These are phyloP conservation scores for Cadophora gregata DNA, from an alignment of 2,329 filamentous ascomycete genomes.

Conservation along the genomic window DNA sequence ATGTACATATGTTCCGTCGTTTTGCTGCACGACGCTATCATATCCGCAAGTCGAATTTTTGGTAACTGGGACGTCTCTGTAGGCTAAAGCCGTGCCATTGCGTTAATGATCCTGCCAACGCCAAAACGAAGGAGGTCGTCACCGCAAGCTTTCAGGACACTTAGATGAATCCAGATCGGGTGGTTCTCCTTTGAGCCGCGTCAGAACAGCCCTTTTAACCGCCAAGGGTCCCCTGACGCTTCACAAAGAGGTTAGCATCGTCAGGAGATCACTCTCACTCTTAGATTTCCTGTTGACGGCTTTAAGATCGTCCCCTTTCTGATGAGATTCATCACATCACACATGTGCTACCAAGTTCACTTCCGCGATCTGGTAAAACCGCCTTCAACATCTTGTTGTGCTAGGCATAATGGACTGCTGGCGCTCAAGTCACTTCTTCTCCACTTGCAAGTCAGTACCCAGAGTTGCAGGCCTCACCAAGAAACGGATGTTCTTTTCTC, in stretches of 20 bases:
- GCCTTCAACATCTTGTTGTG: neutral
- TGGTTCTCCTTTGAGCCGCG: neutral
- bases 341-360: neutral
- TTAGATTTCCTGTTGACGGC: neutral
- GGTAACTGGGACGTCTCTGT: conserved; percentile 25
- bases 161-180: neutral
- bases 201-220: neutral
- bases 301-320: neutral
- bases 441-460: neutral
- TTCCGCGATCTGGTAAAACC: neutral
- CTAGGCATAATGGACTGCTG: too few species aligned
- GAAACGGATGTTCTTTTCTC: conserved; percentile 16
- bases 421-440: neutral
- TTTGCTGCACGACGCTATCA: conserved; percentile 33
- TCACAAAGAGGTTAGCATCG: neutral
- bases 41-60: conserved; percentile 25
- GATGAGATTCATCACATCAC: neutral
- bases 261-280: neutral
- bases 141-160: conserved; percentile 1
- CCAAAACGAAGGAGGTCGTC: neutral
- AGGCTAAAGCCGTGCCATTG: conserved; percentile 24
- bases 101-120: neutral
- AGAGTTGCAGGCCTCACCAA: conserved; percentile 1
- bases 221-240: neutral
- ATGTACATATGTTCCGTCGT: neutral